A percentile compares a stretch with the other conserved stretches of the same genome.
phyloP scores from a whole-genome alignment of 352 stramenopile species.

The Paralagenidium karlingii region DNA sequence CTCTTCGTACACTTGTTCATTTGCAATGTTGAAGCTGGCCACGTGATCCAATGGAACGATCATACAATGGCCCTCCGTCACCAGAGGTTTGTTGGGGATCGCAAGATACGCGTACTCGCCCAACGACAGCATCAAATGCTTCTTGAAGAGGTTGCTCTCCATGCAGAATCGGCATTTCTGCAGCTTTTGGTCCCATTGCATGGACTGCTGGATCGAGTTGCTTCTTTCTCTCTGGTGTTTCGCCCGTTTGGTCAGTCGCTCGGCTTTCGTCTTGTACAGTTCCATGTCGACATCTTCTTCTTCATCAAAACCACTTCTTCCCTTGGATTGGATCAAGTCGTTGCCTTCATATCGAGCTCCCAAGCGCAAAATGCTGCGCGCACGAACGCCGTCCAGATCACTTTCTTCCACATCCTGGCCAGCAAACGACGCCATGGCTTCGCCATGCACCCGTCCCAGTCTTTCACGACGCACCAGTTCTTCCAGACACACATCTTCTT shows the following conservation, averaged over 20 bases:
- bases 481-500: slow-evolving; percentile 28
- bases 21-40: slow-evolving; percentile 33
- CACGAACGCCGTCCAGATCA: slow-evolving; percentile 60
- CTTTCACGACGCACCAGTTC: slow-evolving; percentile 73
- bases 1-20: slow-evolving; percentile 51
- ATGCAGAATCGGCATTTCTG: slow-evolving; percentile 60
- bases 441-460: slow-evolving; percentile 26
- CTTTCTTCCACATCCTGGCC: slow-evolving; percentile 4
- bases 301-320: slow-evolving; percentile 72
- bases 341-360: slow-evolving; percentile 60
- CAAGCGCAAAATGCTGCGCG: slow-evolving; percentile 60
- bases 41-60: slow-evolving; percentile 69
- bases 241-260: slow-evolving; percentile 48
- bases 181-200: slow-evolving; percentile 49
- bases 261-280: slow-evolving; percentile 14
- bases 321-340: slow-evolving; percentile 39
- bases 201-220: slow-evolving; percentile 37
- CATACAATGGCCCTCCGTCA: slow-evolving; percentile 29
- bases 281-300: slow-evolving; percentile 57
- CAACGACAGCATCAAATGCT: slow-evolving; percentile 67
- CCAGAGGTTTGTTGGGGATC: slow-evolving; percentile 25
- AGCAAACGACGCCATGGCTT: too few relatives aligned
- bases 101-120: slow-evolving; percentile 65
- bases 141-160: slow-evolving; percentile 60
- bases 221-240: slow-evolving; percentile 34